Evolutionary conservation across 1,284 basidiomycete genomes (phyloP), one percentile per base, ranked within the genome.

Genomic region (Ustilago tritici): DNA sequence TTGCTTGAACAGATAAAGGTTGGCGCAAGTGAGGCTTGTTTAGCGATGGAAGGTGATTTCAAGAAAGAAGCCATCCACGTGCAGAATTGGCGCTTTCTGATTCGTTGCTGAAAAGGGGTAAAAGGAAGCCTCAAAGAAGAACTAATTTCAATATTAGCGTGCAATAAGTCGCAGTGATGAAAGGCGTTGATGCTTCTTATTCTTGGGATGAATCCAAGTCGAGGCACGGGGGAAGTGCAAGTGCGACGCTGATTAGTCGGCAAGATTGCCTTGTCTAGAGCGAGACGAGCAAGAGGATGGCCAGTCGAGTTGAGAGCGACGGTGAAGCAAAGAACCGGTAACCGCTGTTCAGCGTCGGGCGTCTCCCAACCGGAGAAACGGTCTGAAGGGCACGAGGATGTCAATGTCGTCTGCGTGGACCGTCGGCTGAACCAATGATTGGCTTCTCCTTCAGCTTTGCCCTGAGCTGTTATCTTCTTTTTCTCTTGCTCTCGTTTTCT

Each of bases 1-100:
- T 41, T 41, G 40, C 14, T 6, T 17, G 23, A 41, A 49, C 11
- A 49, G 47, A 4, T 49, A 31, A 49, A 31, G 47, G 19, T 49
- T 49, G 47, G 40, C 40, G 40, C 40, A 6, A 17, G 14, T 41
- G 36, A 10, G 9, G 15, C 31, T 47, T 31, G 40, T 47, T 57
- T 57, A 59, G 59, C 61, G 61, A 63, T 63, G n/a, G 54, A 63
- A 63, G 53, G 17, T 15, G 31, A 49, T 23, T 23, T 49, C 23
- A 9, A 36, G 32, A 50, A n/a, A 46, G 43, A 46, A 46, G n/a
- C 43, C n/a, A 8, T 46, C 54, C 62, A 64, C 62, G 62, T 64
- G 62, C 47, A 50, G 10, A 41, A 53, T 34, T 35, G 19, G 41
- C 17, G 40, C n/a, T 1, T 38, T 55, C 41, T 65, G 64, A 65